Evolutionary conservation across 1,139 yeast species (phyloP).

Genomic region (Sugiyamaella castrensis): DNA sequence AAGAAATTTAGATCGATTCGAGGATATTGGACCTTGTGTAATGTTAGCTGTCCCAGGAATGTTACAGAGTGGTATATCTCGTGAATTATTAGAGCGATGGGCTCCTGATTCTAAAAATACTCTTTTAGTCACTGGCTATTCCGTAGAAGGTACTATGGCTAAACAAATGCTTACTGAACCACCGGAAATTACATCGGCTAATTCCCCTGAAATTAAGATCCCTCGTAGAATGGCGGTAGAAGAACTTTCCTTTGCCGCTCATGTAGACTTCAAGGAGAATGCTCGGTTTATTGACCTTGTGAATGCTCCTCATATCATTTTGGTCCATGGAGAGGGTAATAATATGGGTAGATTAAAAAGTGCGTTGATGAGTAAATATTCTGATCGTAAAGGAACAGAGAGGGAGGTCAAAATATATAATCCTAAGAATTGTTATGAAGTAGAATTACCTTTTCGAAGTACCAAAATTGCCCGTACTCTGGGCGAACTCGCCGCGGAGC

Average conservation of each 20-base stretch:
- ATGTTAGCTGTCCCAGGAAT: slow-evolving; percentile 97
- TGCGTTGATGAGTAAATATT: slow-evolving; percentile 83
- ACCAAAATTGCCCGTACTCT: slow-evolving; percentile 81
- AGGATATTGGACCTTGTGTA: slow-evolving; percentile 93
- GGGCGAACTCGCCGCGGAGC: slow-evolving; percentile 63
- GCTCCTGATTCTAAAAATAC: slow-evolving; percentile 94
- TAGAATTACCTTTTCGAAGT: slow-evolving; percentile 75
- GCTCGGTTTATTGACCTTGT: slow-evolving; percentile 86
- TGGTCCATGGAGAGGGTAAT: slow-evolving; percentile 97
- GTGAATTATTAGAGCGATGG: slow-evolving; percentile 92
- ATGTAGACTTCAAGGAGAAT: slow-evolving; percentile 93
- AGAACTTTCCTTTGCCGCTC: slow-evolving; percentile 97
- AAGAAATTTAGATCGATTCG: slow-evolving; percentile 76
- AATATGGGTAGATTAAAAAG: slow-evolving; percentile 98
- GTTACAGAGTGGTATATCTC: slow-evolving; percentile 92
- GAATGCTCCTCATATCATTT: slow-evolving; percentile 70
- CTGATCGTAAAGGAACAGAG: slow-evolving; percentile 78
- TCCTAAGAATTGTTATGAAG: slow-evolving; percentile 86
- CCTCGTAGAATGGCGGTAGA: slow-evolving; percentile 90
- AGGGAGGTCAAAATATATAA: slow-evolving; percentile 90
- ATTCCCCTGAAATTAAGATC: slow-evolving; percentile 75
- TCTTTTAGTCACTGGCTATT: slow-evolving; percentile 88
- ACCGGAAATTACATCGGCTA: slow-evolving; percentile 73
- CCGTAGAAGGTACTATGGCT: slow-evolving; percentile 98
- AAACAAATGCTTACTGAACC: slow-evolving; percentile 87